These are phyloP conservation scores for Botrytis hyacinthi DNA, from an alignment of 2,329 filamentous ascomycete genomes.

Conservation along the genomic window DNA sequence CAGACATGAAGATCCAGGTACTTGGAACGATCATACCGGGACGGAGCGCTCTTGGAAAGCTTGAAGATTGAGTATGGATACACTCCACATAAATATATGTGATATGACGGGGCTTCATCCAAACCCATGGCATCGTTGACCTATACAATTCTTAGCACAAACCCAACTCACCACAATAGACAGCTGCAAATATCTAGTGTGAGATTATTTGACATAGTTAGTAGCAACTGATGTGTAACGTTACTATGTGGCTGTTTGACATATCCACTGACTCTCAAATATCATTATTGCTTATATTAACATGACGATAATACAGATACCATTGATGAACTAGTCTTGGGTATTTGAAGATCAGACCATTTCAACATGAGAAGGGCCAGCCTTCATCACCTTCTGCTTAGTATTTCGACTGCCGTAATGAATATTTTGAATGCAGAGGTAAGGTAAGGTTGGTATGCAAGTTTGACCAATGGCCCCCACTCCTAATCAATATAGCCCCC, in stretches of 20 bases:
- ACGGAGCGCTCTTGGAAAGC: neutral
- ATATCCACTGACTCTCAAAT: neutral
- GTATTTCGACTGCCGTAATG: neutral
- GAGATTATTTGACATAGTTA: neutral
- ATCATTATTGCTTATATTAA: neutral
- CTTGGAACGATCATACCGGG: neutral
- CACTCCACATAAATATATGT: neutral
- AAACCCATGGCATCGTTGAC: neutral
- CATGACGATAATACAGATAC: neutral
- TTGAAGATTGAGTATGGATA: neutral
- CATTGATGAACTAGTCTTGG: neutral
- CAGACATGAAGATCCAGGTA: neutral
- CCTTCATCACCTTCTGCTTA: neutral
- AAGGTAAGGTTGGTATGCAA: neutral
- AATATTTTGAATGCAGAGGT: neutral
- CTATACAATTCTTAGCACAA: neutral
- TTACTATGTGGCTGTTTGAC: conserved; percentile 6
- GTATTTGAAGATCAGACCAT: conserved; percentile 7
- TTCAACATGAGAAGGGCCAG: neutral
- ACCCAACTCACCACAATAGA: neutral
- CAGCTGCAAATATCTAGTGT: neutral
- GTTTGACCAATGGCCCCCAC: conserved; percentile 7
- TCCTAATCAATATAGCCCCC: neutral
- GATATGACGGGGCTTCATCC: neutral
- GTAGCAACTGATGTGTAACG: conserved; percentile 1